These are phyloP conservation scores for Calonectria montana DNA, from an alignment of 2,329 filamentous ascomycete genomes.

Conservation along the genomic window DNA sequence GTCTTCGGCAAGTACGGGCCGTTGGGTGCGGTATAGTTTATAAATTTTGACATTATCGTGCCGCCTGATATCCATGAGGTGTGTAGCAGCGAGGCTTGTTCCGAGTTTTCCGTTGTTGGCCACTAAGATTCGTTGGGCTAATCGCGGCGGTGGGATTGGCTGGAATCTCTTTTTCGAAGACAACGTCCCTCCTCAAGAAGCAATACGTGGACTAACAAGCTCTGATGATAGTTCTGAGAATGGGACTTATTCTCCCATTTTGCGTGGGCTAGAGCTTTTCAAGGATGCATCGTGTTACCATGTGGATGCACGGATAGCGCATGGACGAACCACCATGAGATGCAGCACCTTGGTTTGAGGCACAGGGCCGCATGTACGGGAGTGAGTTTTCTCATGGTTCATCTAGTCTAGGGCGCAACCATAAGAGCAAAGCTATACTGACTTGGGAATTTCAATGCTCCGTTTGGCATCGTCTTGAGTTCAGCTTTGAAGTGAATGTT, in stretches of 20 bases:
- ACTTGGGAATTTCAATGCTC: background rate
- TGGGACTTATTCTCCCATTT: background rate
- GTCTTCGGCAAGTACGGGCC: background rate
- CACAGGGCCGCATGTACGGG: background rate
- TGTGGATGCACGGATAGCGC: too few species aligned
- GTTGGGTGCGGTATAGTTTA: background rate
- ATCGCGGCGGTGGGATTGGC: slow-evolving; percentile 8
- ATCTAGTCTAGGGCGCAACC: background rate
- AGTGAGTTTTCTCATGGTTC: background rate
- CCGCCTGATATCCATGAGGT: background rate
- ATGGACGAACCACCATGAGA: too few species aligned
- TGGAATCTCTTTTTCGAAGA: background rate
- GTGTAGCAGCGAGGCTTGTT: background rate
- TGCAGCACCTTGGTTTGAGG: background rate
- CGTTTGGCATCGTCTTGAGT: background rate
- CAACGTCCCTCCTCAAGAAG: background rate
- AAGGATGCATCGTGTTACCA: too few species aligned
- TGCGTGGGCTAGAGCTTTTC: background rate
- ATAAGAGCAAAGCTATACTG: background rate
- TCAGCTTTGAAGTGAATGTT: background rate
- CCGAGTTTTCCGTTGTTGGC: slow-evolving; percentile 16
- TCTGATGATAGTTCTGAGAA: background rate
- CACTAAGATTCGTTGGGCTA: background rate
- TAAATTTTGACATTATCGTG: background rate
- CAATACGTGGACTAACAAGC: background rate